Base-by-base conservation (phyloP, 345 rosid species). In the Stellera chamaejasme region DNA sequence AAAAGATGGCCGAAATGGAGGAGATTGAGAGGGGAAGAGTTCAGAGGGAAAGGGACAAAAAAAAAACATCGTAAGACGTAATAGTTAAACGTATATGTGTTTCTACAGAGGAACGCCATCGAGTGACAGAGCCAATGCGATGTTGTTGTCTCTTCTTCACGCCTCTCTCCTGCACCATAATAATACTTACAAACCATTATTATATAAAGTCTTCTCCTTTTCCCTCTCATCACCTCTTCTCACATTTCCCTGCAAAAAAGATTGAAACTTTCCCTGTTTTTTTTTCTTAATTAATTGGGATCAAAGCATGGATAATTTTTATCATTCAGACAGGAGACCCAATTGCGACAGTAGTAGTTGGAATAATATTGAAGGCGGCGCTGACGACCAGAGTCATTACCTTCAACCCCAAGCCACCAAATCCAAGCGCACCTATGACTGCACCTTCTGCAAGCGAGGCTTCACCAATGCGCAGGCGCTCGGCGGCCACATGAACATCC, bases 401-500 rank as follows among this genome's bases (percentile, higher is more conserved):
- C 69, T 48, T 72, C 49, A 66, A 66, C 68, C 61, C 51, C 74
- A 52, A 13, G 26, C 44, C 8, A 48, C 64, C 10, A 47, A 63
- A 3, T 10, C 61, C 1, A 54, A 43, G 47, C 77, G 87, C 16
- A 79, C 72, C 13, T 90, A 90, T 43, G 84, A 78, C 42, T 90
- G 96, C 68, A 60, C 64, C 19, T 87, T 82, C 43, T 90, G 96
- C 80, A 85, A 74, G 82, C 71, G 82, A 68, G 97, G 96, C 27
- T 90, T 87, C 81, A 77, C 96, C 57, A 90, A 77, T 66, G 89
- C 91, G 10, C 96, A 90, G 66, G 97, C 97, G 23, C 67, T 90
- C n/a, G 97, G 96, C 1, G 88, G 97, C 10, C 96, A 90, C 78
- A 87, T 82, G 80, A 90, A 87, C 65, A 77, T 90, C 54, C 96